These are phyloP conservation scores for Nitzschia putrida DNA, from an alignment of 108 stramenopile species.

Conservation along the genomic window DNA sequence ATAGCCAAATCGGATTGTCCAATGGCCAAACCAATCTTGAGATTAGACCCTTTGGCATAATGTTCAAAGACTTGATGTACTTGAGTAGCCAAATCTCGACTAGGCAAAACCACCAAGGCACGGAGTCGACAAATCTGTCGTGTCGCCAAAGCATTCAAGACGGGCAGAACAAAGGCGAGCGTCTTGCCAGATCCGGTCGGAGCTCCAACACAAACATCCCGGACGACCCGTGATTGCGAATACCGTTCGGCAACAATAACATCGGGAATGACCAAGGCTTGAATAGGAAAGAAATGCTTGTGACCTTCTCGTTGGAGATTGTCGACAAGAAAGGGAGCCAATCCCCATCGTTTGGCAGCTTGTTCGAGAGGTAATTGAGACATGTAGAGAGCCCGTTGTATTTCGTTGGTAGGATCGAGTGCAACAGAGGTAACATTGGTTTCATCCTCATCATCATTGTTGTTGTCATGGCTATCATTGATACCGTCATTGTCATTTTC, in stretches of 20 bases:
- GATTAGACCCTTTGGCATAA: slow-evolving; percentile 72
- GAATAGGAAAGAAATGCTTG: slow-evolving; percentile 89
- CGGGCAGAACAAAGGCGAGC: slow-evolving; percentile 81
- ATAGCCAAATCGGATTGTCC: slow-evolving; percentile 77
- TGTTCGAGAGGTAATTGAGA: slow-evolving; percentile 63
- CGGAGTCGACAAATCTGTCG: slow-evolving; percentile 74
- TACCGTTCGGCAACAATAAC: slow-evolving; percentile 72
- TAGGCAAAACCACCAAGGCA: slow-evolving; percentile 90
- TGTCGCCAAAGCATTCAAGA: slow-evolving; percentile 72
- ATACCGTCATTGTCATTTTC: slow-evolving; percentile 36
- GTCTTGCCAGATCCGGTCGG: slow-evolving; percentile 92
- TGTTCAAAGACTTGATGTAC: slow-evolving; percentile 84
- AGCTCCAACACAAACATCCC: slow-evolving; percentile 87
- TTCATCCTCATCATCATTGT: slow-evolving; percentile 16
- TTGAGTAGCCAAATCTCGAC: slow-evolving; percentile 89
- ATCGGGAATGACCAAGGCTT: slow-evolving; percentile 82
- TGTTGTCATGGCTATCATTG: slow-evolving; percentile 8
- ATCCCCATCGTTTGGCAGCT: slow-evolving; percentile 63
- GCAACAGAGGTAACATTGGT: background rate
- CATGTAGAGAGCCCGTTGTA: slow-evolving; percentile 59
- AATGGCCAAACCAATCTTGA: slow-evolving; percentile 86
- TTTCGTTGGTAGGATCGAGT: slow-evolving; percentile 32
- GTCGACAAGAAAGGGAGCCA: slow-evolving; percentile 69
- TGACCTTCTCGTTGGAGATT: slow-evolving; percentile 70
- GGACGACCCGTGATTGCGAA: slow-evolving; percentile 36